These are phyloP conservation scores for Porphyra umbilicalis DNA, from an alignment of 31 red algal genomes.

Conservation along the genomic window DNA sequence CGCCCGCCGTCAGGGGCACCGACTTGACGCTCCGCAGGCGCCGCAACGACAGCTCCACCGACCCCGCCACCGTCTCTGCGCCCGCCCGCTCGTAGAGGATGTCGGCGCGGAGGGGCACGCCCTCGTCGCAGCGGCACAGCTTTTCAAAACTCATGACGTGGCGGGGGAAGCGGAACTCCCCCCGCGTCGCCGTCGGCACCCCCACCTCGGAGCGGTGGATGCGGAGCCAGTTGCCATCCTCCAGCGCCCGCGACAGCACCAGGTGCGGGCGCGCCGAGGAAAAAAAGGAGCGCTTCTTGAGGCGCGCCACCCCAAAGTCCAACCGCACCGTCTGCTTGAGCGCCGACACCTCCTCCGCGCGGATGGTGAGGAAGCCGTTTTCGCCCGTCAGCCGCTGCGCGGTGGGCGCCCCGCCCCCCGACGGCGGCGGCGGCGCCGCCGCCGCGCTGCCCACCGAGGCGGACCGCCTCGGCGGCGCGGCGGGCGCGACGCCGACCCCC, in stretches of 20 bases:
- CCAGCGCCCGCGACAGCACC: not conserved
- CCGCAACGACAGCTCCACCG: slow-evolving; percentile 1
- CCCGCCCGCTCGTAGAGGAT: slow-evolving; percentile 30
- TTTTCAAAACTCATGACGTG: slow-evolving; percentile 34
- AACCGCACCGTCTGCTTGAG: not conserved
- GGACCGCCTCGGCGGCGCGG: not conserved
- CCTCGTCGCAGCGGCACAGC: slow-evolving; percentile 52
- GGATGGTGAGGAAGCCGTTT: not conserved
- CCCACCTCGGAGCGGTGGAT: not conserved
- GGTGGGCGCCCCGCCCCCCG: not conserved
- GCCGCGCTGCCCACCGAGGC: not conserved
- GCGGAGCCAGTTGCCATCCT: not conserved
- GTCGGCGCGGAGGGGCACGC: slow-evolving; percentile 22
- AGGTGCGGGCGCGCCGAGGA: not conserved
- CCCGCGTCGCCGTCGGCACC: not conserved
- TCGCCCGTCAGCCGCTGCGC: not conserved
- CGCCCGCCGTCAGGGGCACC: not conserved
- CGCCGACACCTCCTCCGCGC: not conserved
- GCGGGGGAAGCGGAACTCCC: not conserved
- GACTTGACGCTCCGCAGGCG: not conserved
- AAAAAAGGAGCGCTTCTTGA: not conserved
- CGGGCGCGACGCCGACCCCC: not conserved
- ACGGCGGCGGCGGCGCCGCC: too few species aligned
- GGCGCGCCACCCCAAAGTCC: not conserved
- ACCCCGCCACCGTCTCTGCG: slow-evolving; percentile 16